phyloP scores from a whole-genome alignment of 768 basidiomycete genomes.

The Amanita polypyramis region DNA sequence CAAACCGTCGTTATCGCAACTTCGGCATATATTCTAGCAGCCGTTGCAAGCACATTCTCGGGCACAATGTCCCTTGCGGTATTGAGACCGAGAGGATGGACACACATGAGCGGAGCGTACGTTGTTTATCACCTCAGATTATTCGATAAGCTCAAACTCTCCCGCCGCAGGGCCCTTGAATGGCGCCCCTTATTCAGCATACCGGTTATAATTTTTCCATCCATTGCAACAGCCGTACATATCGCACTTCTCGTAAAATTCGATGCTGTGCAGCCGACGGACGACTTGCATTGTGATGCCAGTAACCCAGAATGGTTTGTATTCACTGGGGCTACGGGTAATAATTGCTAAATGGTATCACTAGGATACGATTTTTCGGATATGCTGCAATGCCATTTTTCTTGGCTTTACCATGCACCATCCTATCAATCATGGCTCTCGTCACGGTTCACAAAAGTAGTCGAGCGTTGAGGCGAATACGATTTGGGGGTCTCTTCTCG shows the following conservation, averaged over 20 bases:
- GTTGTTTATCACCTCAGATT: conserved; percentile 5
- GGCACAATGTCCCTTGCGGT: conserved; percentile 31
- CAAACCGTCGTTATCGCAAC: conserved; percentile 35
- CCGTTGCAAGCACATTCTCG: conserved; percentile 31
- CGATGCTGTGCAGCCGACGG: conserved; percentile 32
- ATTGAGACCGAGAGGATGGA: conserved; percentile 26
- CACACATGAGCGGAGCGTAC: conserved; percentile 17
- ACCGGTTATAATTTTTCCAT: conserved; percentile 38
- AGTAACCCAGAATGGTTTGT: conserved; percentile 45
- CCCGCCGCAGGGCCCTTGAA: conserved; percentile 28
- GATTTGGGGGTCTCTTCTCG: conserved; percentile 14
- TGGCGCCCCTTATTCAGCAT: conserved; percentile 39
- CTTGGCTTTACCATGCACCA: conserved; percentile 39
- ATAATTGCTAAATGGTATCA: conserved; percentile 1
- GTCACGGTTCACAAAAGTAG: conserved; percentile 24
- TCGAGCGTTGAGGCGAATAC: conserved; percentile 26
- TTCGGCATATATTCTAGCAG: conserved; percentile 33
- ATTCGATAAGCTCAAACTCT: not conserved
- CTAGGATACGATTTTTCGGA: conserved; percentile 53
- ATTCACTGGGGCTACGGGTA: not conserved
- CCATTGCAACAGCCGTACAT: conserved; percentile 32
- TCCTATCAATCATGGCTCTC: conserved; percentile 36
- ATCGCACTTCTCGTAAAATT: conserved; percentile 31
- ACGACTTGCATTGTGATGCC: conserved; percentile 52
- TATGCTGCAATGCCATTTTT: conserved; percentile 50